phyloP scores from a whole-genome alignment of 306 rosid species.

The Trifolium subterraneum region DNA sequence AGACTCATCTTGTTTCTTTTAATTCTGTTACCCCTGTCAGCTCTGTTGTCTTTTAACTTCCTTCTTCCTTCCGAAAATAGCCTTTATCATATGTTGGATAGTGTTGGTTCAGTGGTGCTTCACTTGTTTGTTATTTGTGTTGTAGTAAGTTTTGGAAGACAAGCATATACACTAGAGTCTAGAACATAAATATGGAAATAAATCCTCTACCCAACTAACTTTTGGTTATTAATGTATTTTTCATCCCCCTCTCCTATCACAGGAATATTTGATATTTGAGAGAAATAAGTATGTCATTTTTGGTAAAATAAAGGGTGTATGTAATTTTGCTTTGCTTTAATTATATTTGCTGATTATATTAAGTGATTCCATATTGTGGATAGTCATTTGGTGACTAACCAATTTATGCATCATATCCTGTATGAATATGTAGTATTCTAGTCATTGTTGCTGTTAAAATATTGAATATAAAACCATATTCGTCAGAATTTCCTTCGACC shows the following conservation, averaged over 20 bases:
- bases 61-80: neutral
- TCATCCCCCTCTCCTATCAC: neutral
- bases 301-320: conserved; percentile 1
- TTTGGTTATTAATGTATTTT: neutral
- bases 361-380: neutral
- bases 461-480: neutral
- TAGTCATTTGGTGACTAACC: neutral
- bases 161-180: neutral
- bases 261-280: neutral
- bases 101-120: neutral
- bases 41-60: neutral
- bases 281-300: neutral
- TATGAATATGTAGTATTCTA: neutral
- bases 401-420: neutral
- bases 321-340: neutral
- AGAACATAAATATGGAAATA: neutral
- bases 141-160: neutral
- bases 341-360: neutral
- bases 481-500: neutral
- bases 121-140: neutral
- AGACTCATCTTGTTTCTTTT: conserved; percentile 1
- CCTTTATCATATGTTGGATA: neutral
- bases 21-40: neutral
- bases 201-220: neutral
- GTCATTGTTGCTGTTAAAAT: neutral